Percentiles rank a stretch among this genome's conserved stretches.
phyloP scores from a whole-genome alignment of 345 rosid genomes.

The Fremontodendron californicum region DNA sequence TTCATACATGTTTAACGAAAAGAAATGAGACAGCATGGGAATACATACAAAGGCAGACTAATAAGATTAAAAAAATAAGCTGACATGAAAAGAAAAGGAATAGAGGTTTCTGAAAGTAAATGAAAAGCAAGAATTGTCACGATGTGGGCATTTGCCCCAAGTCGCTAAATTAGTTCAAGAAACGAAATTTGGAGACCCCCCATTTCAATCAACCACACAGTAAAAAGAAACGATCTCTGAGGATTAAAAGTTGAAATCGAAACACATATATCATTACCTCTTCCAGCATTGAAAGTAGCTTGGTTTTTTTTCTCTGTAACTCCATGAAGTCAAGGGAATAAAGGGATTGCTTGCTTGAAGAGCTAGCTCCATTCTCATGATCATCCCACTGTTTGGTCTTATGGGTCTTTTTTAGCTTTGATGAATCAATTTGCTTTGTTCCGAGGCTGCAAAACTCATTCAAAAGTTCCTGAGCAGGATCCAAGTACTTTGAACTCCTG shows the following conservation, averaged over 20 bases:
- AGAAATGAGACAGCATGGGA: slow-evolving; percentile 4
- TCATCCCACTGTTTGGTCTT: slow-evolving; percentile 56
- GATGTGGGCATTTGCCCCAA: slow-evolving; percentile 54
- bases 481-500: slow-evolving; percentile 63
- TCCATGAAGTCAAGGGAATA: slow-evolving; percentile 83
- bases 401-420: slow-evolving; percentile 33
- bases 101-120: slow-evolving; percentile 41
- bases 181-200: slow-evolving; percentile 12
- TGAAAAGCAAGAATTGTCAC: slow-evolving; percentile 39
- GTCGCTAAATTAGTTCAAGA: slow-evolving; percentile 66
- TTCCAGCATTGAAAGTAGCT: slow-evolving; percentile 83
- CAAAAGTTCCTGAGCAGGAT: slow-evolving; percentile 74
- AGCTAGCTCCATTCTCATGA: slow-evolving; percentile 43
- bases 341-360: slow-evolving; percentile 63
- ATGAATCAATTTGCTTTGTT: slow-evolving; percentile 45
- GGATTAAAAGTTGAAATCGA: slow-evolving; percentile 7
- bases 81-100: slow-evolving; percentile 30
- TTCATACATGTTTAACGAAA: not conserved
- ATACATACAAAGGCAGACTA: not conserved
- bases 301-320: slow-evolving; percentile 83
- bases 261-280: slow-evolving; percentile 55
- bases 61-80: slow-evolving; percentile 23
- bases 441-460: slow-evolving; percentile 92
- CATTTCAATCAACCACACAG: slow-evolving; percentile 24
- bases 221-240: slow-evolving; percentile 16